Percentiles rank a stretch among this genome's conserved stretches.
Conservation (phyloP, 2,329 filamentous ascomycete genomes). For the Aspergillus sp. region DNA sequence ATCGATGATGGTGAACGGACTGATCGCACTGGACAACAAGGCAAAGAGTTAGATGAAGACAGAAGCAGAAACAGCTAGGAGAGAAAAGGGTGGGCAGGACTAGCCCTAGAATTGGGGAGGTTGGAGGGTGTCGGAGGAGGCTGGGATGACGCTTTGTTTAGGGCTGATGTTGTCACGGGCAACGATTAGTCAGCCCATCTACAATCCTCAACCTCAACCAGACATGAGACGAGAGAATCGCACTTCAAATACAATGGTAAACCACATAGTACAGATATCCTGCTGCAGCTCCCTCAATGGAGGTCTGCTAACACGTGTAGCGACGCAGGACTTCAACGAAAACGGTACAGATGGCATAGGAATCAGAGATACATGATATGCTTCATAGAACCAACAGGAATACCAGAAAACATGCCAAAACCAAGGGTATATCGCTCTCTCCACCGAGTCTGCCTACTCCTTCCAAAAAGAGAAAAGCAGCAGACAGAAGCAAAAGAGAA, state of each 20-base stretch:
- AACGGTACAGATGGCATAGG: too few species aligned
- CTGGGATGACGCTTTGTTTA: constrained; percentile 24
- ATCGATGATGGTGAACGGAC: too few species aligned
- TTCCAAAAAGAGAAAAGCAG: constrained; percentile 2
- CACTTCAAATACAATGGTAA: too few species aligned
- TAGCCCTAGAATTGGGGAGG: constrained; percentile 24
- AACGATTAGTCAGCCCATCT: constrained; percentile 20
- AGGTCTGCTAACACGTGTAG: too few species aligned
- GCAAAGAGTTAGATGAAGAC: not conserved
- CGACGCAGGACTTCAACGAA: too few species aligned
- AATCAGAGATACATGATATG: too few species aligned
- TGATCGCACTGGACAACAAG: not conserved
- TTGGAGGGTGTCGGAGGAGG: constrained; percentile 26
- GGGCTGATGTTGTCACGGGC: constrained; percentile 15
- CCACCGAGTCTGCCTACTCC: constrained; percentile 1
- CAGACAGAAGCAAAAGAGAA: constrained; percentile 1
- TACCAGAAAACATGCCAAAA: not conserved
- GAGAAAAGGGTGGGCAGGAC: constrained; percentile 4
- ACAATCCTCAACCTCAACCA: constrained; percentile 9
- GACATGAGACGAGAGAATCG: too few species aligned
- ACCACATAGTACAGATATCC: too few species aligned
- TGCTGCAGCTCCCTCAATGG: too few species aligned
- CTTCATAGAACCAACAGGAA: not conserved
- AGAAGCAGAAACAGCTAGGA: constrained; percentile 1
- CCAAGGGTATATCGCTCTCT: constrained; percentile 1